Evolutionary conservation across 176 grass and related monocot species (phyloP).

Genomic region (Oryza longistaminata): DNA sequence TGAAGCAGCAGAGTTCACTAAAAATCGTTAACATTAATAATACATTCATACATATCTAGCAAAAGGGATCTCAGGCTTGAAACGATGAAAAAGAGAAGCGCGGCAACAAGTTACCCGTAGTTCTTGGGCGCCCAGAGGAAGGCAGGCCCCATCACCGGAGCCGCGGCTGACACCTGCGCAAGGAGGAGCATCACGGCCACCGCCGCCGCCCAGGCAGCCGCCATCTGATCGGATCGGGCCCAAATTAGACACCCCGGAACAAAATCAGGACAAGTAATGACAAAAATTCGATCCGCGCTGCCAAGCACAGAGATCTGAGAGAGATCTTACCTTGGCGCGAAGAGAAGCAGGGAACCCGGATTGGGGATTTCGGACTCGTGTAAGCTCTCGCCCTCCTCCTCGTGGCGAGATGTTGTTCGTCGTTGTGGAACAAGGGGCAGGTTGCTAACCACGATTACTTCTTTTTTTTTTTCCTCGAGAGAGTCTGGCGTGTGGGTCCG

Average conservation of each 20-base stretch:
- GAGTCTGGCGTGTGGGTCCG: neutral
- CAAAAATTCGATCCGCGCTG: neutral
- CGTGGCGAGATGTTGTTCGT: no score
- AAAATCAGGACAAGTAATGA: neutral
- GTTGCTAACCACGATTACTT: neutral
- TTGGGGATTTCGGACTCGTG: conserved; percentile 26
- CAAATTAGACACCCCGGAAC: neutral
- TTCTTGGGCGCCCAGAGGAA: conserved; percentile 54
- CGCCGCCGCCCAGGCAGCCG: conserved; percentile 14
- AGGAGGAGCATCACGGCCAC: conserved; percentile 36
- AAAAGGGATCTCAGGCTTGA: neutral
- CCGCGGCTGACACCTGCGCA: conserved; percentile 11
- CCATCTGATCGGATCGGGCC: conserved; percentile 39
- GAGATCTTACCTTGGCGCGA: conserved; percentile 34
- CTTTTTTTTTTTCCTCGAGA: neutral
- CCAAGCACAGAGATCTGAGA: neutral
- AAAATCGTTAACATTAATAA: neutral
- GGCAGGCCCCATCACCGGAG: conserved; percentile 48
- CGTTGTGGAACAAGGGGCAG: no score
- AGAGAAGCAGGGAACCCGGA: neutral
- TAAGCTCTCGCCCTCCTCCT: no score
- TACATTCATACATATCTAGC: neutral
- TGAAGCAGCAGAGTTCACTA: neutral
- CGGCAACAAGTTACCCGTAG: conserved; percentile 15
- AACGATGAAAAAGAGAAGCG: neutral